phyloP scores from a whole-genome alignment of 2,329 filamentous ascomycete species.

The Nemania serpens region DNA sequence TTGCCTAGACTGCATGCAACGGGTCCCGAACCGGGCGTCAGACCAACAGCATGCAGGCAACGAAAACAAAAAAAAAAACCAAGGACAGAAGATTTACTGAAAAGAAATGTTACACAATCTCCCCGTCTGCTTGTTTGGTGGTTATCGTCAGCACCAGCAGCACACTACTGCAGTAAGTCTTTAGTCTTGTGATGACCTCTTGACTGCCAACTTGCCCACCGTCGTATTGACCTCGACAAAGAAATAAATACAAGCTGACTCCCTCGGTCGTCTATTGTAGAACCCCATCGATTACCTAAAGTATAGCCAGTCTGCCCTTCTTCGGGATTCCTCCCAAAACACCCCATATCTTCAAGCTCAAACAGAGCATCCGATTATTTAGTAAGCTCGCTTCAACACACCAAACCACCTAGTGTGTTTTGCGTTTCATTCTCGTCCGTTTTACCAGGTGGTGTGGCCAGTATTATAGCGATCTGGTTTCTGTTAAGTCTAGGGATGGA shows the following conservation, averaged over 20 bases:
- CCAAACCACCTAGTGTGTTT: not conserved
- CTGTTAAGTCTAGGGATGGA: not conserved
- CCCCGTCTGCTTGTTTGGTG: not conserved
- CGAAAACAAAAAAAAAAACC: not conserved
- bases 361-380: not conserved
- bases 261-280: not conserved
- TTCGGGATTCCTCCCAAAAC: not conserved
- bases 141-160: not conserved
- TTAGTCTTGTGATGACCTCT: not conserved
- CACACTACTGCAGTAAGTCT: not conserved
- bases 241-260: not conserved
- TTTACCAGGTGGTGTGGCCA: not conserved
- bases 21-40: conserved; percentile 16
- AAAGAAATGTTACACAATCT: not conserved
- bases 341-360: not conserved
- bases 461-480: not conserved
- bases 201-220: not conserved
- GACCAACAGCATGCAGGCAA: conserved; percentile 4
- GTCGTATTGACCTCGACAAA: not conserved
- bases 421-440: not conserved
- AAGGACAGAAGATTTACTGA: no score
- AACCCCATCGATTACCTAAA: not conserved
- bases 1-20: not conserved
- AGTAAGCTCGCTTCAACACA: not conserved
- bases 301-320: not conserved